Conservation (phyloP, 148 eudicot genomes). For the Gaultheria prostrata region DNA sequence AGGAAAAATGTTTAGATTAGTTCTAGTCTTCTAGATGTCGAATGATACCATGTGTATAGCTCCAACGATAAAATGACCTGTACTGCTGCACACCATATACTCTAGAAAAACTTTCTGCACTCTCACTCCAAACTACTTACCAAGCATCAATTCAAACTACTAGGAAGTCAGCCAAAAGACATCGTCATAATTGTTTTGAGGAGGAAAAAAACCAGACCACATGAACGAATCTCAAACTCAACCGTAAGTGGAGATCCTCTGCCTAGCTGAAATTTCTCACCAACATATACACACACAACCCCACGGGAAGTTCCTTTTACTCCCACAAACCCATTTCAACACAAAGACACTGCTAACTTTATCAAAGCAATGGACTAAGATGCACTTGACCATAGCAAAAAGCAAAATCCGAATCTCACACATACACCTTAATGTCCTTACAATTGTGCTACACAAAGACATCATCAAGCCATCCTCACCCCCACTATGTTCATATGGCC, state of each 20-base stretch:
- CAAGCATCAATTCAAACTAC: background rate
- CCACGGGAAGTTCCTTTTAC: background rate
- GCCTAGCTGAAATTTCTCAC: background rate
- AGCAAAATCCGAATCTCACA: background rate
- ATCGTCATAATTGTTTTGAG: background rate
- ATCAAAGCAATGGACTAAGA: background rate
- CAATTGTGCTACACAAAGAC: background rate
- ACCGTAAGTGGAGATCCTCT: background rate
- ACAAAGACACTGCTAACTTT: background rate
- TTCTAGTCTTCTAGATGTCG: background rate
- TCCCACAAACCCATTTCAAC: background rate
- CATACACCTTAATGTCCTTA: background rate
- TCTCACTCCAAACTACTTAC: background rate
- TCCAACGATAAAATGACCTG: background rate
- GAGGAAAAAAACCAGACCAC: background rate
- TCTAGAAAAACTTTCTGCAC: background rate
- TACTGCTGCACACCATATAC: background rate
- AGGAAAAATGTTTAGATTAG: background rate
- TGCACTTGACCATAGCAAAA: background rate
- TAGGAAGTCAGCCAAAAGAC: background rate
- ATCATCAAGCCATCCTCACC: background rate
- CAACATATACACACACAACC: background rate
- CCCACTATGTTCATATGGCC: background rate
- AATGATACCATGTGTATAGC: background rate
- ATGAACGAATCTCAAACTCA: background rate